Evolutionary conservation across 73 alveolate genomes (phyloP).

Genomic region (Halteria grandinella): DNA sequence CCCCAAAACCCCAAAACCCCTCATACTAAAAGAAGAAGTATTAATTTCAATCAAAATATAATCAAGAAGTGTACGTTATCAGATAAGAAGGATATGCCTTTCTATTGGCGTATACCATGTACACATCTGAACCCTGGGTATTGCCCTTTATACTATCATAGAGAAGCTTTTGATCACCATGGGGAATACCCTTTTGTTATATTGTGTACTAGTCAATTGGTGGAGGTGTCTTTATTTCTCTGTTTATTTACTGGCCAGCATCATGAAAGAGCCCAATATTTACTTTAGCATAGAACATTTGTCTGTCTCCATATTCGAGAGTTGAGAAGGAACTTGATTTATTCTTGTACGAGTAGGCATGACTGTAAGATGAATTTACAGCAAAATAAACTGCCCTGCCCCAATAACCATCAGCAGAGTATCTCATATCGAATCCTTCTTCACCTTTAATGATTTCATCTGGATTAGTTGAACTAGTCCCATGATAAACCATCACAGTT

Average conservation of each 20-base stretch:
- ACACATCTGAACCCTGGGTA: conserved; percentile 43
- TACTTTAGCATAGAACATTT: conserved; percentile 42
- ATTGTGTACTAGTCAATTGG: neutral
- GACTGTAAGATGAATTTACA: conserved; percentile 16
- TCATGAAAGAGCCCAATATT: conserved; percentile 6
- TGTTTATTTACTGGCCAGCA: neutral
- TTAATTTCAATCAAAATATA: no score
- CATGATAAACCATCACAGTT: conserved; percentile 43
- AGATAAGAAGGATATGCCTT: conserved; percentile 63
- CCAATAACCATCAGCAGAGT: conserved; percentile 59
- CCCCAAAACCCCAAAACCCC: no score
- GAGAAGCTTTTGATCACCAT: no score
- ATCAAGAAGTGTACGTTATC: conserved; percentile 56
- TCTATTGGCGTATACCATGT: conserved; percentile 52
- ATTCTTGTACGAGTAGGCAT: neutral
- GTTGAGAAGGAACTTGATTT: no score
- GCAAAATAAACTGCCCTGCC: conserved; percentile 67
- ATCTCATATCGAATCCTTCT: conserved; percentile 63
- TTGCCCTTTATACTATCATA: conserved; percentile 59
- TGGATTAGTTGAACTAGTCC: conserved; percentile 29
- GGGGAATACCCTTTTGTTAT: no score
- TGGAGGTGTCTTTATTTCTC: conserved; percentile 37
- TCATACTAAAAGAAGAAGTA: no score
- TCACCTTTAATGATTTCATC: conserved; percentile 11
- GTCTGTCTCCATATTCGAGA: neutral